Conservation (phyloP, 129 eudicot species). For the Saussurea involucrata region DNA sequence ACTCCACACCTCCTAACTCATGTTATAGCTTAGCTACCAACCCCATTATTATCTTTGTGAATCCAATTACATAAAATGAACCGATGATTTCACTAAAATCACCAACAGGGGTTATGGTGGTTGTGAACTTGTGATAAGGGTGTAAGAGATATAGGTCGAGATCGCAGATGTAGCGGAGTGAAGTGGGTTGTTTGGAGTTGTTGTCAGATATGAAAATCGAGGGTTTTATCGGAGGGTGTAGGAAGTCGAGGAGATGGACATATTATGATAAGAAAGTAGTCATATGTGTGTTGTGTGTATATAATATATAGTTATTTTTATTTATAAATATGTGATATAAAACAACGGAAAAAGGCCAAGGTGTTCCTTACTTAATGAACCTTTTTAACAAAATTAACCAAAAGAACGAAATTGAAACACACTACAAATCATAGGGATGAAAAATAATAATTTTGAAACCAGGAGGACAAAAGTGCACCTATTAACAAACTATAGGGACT, state of each 20-base stretch:
- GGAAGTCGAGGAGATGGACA: too few relatives aligned
- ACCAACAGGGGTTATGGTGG: background rate
- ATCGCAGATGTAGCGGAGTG: background rate
- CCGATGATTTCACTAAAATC: too few relatives aligned
- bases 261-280: too few relatives aligned
- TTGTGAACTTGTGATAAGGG: background rate
- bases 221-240: too few relatives aligned
- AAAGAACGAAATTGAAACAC: background rate
- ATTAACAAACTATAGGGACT: background rate
- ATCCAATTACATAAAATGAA: too few relatives aligned
- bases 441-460: background rate
- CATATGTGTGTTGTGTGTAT: too few relatives aligned
- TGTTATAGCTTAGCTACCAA: too few relatives aligned
- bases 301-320: too few relatives aligned
- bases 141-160: background rate
- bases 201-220: background rate
- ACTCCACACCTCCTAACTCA: too few relatives aligned
- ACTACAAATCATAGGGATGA: background rate
- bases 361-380: too few relatives aligned
- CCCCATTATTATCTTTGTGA: too few relatives aligned
- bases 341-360: background rate
- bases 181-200: background rate
- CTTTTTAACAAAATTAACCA: background rate
- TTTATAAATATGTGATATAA: background rate
- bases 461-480: background rate